A percentile compares a stretch with the other conserved stretches of the same genome.
Evolutionary conservation across 2,329 filamentous ascomycete genomes (phyloP).

Genomic region (Anthostomella pinea): DNA sequence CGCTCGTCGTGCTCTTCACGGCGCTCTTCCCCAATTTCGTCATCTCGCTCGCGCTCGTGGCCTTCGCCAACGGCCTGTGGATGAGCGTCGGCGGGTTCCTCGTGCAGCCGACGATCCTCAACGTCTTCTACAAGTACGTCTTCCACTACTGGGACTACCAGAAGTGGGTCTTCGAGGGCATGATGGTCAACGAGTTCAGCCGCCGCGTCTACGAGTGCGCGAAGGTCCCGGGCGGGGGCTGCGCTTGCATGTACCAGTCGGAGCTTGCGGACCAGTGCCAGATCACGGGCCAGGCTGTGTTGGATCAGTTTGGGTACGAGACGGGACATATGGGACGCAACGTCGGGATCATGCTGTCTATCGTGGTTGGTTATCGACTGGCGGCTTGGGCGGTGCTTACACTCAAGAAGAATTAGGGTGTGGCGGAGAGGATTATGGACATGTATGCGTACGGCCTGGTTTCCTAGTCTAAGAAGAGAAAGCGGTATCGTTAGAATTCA

Average conservation of each 20-base stretch:
- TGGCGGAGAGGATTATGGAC: no score
- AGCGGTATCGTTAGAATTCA: no score
- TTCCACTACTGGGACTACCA: constrained; percentile 91
- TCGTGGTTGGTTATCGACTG: constrained; percentile 70
- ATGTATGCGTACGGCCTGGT: no score
- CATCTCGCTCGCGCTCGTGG: constrained; percentile 72
- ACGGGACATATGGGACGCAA: constrained; percentile 63
- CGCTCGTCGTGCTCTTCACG: constrained; percentile 74
- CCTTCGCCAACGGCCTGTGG: constrained; percentile 86
- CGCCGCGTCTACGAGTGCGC: constrained; percentile 61
- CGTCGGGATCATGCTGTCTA: constrained; percentile 74
- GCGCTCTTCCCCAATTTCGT: constrained; percentile 77
- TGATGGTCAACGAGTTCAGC: constrained; percentile 89
- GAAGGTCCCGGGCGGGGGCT: constrained; percentile 37
- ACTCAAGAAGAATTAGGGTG: constrained; percentile 30
- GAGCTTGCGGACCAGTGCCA: constrained; percentile 61
- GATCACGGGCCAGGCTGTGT: constrained; percentile 68
- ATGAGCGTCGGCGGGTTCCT: constrained; percentile 85
- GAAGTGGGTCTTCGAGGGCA: constrained; percentile 81
- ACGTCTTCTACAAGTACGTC: constrained; percentile 82
- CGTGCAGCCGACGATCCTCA: constrained; percentile 68
- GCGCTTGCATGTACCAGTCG: constrained; percentile 69
- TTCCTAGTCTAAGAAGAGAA: no score
- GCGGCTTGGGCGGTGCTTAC: constrained; percentile 63
- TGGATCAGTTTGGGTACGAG: constrained; percentile 67